Conservation (phyloP, 768 basidiomycete species). For the Mycena olivaceomarginata region DNA sequence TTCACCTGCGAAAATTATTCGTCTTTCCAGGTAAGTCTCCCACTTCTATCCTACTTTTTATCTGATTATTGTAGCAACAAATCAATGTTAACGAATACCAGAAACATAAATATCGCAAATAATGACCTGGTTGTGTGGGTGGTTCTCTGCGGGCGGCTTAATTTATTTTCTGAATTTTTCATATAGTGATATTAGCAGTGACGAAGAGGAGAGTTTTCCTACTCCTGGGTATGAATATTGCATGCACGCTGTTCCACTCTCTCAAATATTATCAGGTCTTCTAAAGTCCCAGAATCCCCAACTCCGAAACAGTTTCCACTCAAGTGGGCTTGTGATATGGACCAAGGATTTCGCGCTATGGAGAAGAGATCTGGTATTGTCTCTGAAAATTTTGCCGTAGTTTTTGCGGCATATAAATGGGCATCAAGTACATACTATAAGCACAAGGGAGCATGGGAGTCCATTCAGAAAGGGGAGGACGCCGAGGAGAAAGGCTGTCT, state of each 20-base stretch:
- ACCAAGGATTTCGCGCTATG: not conserved
- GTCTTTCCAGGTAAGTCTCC: not conserved
- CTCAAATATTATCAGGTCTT: not conserved
- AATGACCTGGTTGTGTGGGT: not conserved
- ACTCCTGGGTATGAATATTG: not conserved
- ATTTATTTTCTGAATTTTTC: not conserved
- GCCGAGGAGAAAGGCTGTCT: not conserved
- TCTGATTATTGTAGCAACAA: not conserved
- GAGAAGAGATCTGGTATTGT: not conserved
- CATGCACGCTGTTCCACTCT: not conserved
- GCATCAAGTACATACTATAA: not conserved
- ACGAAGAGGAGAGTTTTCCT: not conserved
- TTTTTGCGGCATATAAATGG: too few relatives aligned
- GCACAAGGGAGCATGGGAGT: not conserved
- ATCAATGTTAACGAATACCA: too few relatives aligned
- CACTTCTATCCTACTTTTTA: not conserved
- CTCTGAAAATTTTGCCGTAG: not conserved
- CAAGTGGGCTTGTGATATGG: slow-evolving; percentile 3
- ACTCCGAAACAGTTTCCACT: not conserved
- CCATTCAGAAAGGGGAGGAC: not conserved
- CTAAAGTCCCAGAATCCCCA: not conserved
- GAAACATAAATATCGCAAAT: not conserved
- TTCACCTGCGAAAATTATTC: not conserved
- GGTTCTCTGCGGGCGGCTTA: not conserved
- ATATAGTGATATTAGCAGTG: not conserved